Conservation (phyloP, 495 filamentous ascomycete genomes). For the Corynascus novoguineensis region DNA sequence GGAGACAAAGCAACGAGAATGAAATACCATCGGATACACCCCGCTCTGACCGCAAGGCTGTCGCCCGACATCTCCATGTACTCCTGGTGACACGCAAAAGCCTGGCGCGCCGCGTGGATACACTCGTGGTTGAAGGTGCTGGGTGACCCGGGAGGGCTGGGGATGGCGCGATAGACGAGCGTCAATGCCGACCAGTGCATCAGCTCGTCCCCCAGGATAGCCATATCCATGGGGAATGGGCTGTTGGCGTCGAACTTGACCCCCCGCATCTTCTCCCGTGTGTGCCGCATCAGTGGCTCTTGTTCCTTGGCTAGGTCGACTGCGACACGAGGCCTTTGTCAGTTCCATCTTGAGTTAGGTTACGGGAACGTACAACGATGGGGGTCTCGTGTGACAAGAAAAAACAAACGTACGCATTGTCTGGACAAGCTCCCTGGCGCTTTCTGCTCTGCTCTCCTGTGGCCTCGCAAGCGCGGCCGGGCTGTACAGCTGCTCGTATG, state of each 20-base stretch:
- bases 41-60: conserved; percentile 42
- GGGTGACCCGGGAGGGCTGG: conserved; percentile 36
- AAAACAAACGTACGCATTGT: conserved; percentile 13
- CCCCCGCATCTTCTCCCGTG: conserved; percentile 12
- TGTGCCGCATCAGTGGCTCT: conserved; percentile 14
- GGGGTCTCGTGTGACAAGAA: no score
- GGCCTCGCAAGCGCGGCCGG: conserved; percentile 51
- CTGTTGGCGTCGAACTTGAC: conserved; percentile 11
- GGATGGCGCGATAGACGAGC: conserved; percentile 59
- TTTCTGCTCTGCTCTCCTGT: conserved; percentile 40
- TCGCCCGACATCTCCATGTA: conserved; percentile 48
- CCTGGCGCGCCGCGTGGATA: conserved; percentile 51
- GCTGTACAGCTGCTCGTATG: conserved; percentile 58
- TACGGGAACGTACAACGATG: neutral
- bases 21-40: conserved; percentile 63
- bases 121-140: conserved; percentile 55
- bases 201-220: conserved; percentile 52
- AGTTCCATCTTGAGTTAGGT: neutral
- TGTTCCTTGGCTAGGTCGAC: conserved; percentile 11
- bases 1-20: neutral
- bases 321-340: no score
- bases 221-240: conserved; percentile 39
- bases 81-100: conserved; percentile 49
- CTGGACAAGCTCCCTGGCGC: conserved; percentile 29
- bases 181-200: conserved; percentile 49